Evolutionary conservation across 768 basidiomycete species (phyloP), one percentile per base, ranked within the genome.

Genomic region (Tricholoma terreum): DNA sequence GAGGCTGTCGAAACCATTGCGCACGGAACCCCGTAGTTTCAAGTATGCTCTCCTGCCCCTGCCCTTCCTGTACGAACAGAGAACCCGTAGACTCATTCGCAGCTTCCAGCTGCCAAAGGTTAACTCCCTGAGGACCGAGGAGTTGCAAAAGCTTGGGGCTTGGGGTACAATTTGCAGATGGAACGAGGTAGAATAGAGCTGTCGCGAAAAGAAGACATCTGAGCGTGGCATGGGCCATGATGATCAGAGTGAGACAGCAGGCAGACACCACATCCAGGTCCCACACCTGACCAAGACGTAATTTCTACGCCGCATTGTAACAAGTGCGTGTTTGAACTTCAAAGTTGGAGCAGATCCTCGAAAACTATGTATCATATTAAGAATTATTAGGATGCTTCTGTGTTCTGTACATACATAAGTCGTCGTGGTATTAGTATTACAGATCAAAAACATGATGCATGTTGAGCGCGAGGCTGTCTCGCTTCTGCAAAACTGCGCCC

Each of bases 1-100:
- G 73, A 2, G 90, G 92, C 66, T 98, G 94, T 54, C 79, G 71
- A 73, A 96, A 95, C 76, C 83, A 90, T 49, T 82, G 81, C 3
- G 80, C 79, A 12, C 74, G 75, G 67, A 88, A 88, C 35, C 80
- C 77, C 21, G 34, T 46, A 1, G 30, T 46, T 34, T 56, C 51
- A 31, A 42, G 48, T 1, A 61, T 51, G 12, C 27, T 34, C 19
- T 45, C 40, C 17, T 30, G 52, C 51, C 56, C 63, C 46, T 45
- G 62, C 54, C 60, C 14, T 33, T 60, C 65, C 54, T 65, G 64
- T 12, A 69, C 56, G 35, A 59, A 63, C 56, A 56, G 56, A n/a
- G 27, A 43, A 58, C 6, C 60, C 43, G 58, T 60, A 7, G n/a
- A 31, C 7, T 14, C 30, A 22, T 34, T 51, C 31, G 57, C 63